phyloP scores from a whole-genome alignment of 352 stramenopile genomes.

The Pythium coloratum region DNA sequence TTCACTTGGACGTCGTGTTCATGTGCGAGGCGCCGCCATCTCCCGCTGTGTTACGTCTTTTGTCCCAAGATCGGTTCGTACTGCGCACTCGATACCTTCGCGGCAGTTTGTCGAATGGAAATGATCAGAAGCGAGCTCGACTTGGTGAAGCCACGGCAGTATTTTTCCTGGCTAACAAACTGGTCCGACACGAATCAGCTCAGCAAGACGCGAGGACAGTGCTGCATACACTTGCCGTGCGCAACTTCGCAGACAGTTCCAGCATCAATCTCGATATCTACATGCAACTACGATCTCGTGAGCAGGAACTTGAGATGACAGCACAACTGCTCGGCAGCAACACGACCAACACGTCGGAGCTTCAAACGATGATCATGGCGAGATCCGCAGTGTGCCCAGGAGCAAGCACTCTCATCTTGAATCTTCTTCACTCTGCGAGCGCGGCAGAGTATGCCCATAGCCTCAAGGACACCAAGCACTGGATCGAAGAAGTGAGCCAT shows the following conservation, averaged over 20 bases:
- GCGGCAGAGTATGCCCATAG: conserved; percentile 40
- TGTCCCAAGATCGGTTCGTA: conserved; percentile 51
- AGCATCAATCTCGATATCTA: conserved; percentile 56
- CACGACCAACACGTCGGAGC: conserved; percentile 38
- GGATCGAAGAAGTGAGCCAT: conserved; percentile 59
- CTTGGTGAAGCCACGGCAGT: conserved; percentile 51
- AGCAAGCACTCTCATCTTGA: conserved; percentile 62
- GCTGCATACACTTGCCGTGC: conserved; percentile 55
- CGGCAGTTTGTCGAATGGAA: conserved; percentile 45
- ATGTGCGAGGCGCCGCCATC: conserved; percentile 49
- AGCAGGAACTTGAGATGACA: conserved; percentile 49
- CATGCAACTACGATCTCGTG: conserved; percentile 46
- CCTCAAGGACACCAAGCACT: conserved; percentile 35
- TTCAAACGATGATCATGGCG: conserved; percentile 60
- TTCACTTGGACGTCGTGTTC: conserved; percentile 68
- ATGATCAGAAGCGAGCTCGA: conserved; percentile 49
- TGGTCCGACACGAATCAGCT: conserved; percentile 22
- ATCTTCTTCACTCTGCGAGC: conserved; percentile 59
- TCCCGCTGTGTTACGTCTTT: conserved; percentile 32
- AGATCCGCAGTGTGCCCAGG: conserved; percentile 55
- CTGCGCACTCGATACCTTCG: conserved; percentile 49
- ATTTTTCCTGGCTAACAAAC: conserved; percentile 62
- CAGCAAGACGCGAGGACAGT: conserved; percentile 59
- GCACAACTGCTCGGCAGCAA: conserved; percentile 49
- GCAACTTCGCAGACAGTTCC: conserved; percentile 57